Percentiles rank a stretch among this genome's conserved stretches.
Conservation (phyloP, 169 alveolate species). For the Eimeria brunetti region DNA sequence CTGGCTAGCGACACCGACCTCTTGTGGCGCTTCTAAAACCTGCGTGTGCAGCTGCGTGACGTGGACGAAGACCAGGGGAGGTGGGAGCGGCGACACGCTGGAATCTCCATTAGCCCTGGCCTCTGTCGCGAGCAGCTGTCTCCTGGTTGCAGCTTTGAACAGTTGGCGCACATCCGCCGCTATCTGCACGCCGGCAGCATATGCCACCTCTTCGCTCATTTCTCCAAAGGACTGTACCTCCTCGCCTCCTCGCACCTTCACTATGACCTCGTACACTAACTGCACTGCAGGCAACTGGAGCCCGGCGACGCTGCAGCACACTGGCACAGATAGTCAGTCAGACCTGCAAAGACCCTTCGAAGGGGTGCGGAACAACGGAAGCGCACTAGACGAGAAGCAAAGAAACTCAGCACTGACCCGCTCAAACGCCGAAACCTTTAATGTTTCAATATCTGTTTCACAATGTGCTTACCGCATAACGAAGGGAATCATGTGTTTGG, state of each 20-base stretch:
- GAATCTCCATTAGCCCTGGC: conserved; percentile 11
- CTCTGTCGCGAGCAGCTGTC: conserved; percentile 34
- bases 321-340: background rate
- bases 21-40: background rate
- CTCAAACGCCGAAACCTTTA: background rate
- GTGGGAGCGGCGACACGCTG: conserved; percentile 2
- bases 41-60: conserved; percentile 48
- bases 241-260: conserved; percentile 9
- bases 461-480: background rate
- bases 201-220: conserved; percentile 33
- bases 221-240: background rate
- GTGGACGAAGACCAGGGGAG: conserved; percentile 22
- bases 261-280: conserved; percentile 35
- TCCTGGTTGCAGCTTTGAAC: background rate
- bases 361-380: background rate
- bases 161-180: conserved; percentile 31
- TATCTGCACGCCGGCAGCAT: conserved; percentile 66
- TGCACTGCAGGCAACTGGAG: conserved; percentile 56
- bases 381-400: background rate
- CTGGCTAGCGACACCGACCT: conserved; percentile 24
- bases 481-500: conserved; percentile 13
- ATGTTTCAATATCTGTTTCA: background rate
- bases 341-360: background rate
- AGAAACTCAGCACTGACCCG: background rate
- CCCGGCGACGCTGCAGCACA: conserved; percentile 39